Evolutionary conservation across 1,284 basidiomycete genomes (phyloP).

Genomic region (Leccinum fuscescens): DNA sequence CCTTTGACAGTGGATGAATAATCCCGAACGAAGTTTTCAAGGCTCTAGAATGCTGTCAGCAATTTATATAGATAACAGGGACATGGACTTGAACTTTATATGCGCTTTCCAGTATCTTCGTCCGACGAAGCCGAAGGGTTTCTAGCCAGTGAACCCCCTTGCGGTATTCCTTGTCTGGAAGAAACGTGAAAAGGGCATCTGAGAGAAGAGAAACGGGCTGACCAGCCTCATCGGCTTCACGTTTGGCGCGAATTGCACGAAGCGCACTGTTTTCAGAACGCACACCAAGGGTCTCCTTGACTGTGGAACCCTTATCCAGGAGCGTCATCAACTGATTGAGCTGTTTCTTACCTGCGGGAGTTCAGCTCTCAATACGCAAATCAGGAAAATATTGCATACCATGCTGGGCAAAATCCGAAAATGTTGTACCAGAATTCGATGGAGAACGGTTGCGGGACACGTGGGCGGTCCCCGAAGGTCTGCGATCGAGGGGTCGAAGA

Average conservation of each 20-base stretch:
- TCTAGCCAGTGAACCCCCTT: constrained; percentile 92
- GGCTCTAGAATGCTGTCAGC: constrained; percentile 49
- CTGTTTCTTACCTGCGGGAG: constrained; percentile 64
- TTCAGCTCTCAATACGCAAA: constrained; percentile 8
- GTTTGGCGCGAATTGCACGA: constrained; percentile 75
- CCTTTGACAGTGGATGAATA: constrained; percentile 63
- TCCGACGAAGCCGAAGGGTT: constrained; percentile 80
- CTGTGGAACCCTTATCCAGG: constrained; percentile 65
- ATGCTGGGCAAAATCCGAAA: constrained; percentile 77
- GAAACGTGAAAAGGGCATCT: background rate
- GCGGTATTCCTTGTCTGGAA: constrained; percentile 86
- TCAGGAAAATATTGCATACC: constrained; percentile 38
- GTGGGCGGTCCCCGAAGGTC: constrained; percentile 61
- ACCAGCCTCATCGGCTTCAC: constrained; percentile 92
- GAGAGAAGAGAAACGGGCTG: constrained; percentile 18
- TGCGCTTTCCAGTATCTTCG: constrained; percentile 81
- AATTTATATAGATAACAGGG: background rate
- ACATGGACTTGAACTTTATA: constrained; percentile 55
- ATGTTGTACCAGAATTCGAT: constrained; percentile 62
- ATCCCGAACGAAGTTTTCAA: constrained; percentile 80
- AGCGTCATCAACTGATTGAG: constrained; percentile 76
- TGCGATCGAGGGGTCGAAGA: constrained; percentile 65
- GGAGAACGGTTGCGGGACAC: constrained; percentile 65
- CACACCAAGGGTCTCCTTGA: constrained; percentile 55
- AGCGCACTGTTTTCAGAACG: constrained; percentile 64